Conservation (phyloP, 2,329 filamentous ascomycete species). For the Aspergillus fijiensis region DNA sequence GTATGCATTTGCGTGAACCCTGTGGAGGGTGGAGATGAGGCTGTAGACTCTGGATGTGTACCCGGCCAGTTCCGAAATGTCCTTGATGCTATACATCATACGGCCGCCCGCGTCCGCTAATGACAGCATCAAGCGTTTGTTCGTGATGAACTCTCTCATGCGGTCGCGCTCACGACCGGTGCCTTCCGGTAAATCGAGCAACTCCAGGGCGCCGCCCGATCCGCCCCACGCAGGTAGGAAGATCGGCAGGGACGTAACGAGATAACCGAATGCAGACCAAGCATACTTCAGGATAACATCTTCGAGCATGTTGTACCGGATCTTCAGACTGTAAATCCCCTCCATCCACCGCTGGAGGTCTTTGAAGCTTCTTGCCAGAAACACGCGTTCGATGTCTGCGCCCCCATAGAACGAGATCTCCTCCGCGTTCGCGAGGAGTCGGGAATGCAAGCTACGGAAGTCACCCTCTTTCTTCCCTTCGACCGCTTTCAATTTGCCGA, state of each 20-base stretch:
- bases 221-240: constrained; percentile 95
- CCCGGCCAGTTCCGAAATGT: constrained; percentile 89
- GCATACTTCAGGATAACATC: constrained; percentile 98
- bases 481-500: constrained; percentile 93
- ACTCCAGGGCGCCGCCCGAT: constrained; percentile 69
- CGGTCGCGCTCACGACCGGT: constrained; percentile 69
- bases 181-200: constrained; percentile 44
- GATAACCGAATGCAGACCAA: constrained; percentile 96
- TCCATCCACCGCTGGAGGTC: constrained; percentile 97
- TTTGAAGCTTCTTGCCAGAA: constrained; percentile 87
- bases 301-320: constrained; percentile 97
- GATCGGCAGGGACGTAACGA: constrained; percentile 87
- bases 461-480: constrained; percentile 95
- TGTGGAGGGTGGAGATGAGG: constrained; percentile 88
- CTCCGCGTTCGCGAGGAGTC: constrained; percentile 93
- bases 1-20: constrained; percentile 89
- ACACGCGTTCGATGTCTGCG: constrained; percentile 89
- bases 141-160: constrained; percentile 99
- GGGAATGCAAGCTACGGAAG: constrained; percentile 85
- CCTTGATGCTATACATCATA: constrained; percentile 99
- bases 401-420: constrained; percentile 98
- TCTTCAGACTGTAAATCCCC: constrained; percentile 94
- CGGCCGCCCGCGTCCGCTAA: constrained; percentile 92
- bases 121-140: constrained; percentile 96
- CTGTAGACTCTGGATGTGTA: constrained; percentile 97